Evolutionary conservation across 1,284 basidiomycete species (phyloP), one percentile per base, ranked within the genome.

Genomic region (Marasmius fiardii): DNA sequence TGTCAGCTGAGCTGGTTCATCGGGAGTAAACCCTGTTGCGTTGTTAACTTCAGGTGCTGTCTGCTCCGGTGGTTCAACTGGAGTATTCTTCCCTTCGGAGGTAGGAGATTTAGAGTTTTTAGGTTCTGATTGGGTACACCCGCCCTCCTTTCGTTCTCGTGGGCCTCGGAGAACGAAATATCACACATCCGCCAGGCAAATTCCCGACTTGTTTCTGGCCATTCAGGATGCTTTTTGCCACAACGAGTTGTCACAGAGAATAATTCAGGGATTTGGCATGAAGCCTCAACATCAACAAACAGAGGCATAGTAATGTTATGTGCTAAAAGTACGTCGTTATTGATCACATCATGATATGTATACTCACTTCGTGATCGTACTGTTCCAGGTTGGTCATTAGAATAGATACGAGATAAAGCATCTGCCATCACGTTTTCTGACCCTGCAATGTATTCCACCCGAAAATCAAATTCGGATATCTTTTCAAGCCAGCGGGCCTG

Each of bases 381-480:
- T 2, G 52, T 54, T 6, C 56, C 56, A 12, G 52, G 39, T 8
- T 52, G 8, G 23, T 57, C 56, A 34, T 57, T 57, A 0, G 56
- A 48, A 21, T 57, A 57, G 0, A 57, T 24, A 0, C 52, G 52
- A 0, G 56, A 57, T 33, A 57, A 34, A 0, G 56, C 51, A 21
- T 56, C 55, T 11, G 41, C 23, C 2, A 57, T 14, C 1, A 54
- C 50, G 26, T 53, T 53, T 16, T 51, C 45, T 4, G 21, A 20
- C 1, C 55, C 55, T 1, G 43, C 48, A 1, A 59, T 43, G 11
- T 57, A 48, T 14, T 31, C 47, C 2, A 49, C 47, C 12, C n/a
- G 10, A 31, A 63, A 65, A 47, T 61, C 55, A 48, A 53, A 60
- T 14, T 56, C 52, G 1, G 43, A 31, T 6, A 60, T 23, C 56